Evolutionary conservation across 192 early-diverging fungal species (phyloP).

Genomic region (Podila horticola): DNA sequence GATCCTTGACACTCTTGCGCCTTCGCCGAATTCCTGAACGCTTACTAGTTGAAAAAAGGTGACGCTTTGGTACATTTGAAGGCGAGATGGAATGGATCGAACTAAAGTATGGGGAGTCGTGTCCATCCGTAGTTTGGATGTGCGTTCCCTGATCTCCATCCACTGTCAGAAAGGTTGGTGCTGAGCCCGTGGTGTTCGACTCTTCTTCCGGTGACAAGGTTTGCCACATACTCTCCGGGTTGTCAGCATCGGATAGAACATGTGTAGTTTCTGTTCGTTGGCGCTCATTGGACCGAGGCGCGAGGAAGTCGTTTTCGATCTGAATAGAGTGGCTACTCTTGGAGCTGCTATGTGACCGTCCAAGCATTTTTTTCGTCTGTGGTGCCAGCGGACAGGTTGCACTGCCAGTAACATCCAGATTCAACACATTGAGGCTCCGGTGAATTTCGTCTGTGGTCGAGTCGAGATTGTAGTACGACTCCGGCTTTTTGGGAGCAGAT

Average conservation of each 20-base stretch:
- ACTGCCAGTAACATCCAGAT: constrained; percentile 44
- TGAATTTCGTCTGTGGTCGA: constrained; percentile 48
- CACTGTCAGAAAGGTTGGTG: neutral
- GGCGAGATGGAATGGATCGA: constrained; percentile 23
- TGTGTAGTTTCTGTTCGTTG: constrained; percentile 15
- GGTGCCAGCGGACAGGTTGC: constrained; percentile 36
- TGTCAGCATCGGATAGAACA: neutral
- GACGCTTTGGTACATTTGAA: constrained; percentile 17
- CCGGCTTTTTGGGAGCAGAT: constrained; percentile 17
- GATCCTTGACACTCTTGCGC: constrained; percentile 38
- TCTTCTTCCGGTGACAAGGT: constrained; percentile 16
- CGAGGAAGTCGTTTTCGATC: constrained; percentile 12
- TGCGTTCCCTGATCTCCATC: neutral
- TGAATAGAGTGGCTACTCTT: constrained; percentile 5
- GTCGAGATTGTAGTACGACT: constrained; percentile 39
- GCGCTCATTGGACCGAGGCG: constrained; percentile 12
- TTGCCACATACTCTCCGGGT: constrained; percentile 34
- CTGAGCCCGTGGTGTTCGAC: neutral
- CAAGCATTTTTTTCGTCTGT: constrained; percentile 31
- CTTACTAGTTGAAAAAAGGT: constrained; percentile 37
- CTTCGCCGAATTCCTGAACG: constrained; percentile 30
- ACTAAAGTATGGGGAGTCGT: constrained; percentile 23
- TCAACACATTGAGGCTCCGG: constrained; percentile 35
- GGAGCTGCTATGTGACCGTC: constrained; percentile 11
- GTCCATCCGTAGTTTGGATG: neutral